Base-by-base conservation (phyloP, 352 stramenopile genomes). In the Pythium insidiosum region DNA sequence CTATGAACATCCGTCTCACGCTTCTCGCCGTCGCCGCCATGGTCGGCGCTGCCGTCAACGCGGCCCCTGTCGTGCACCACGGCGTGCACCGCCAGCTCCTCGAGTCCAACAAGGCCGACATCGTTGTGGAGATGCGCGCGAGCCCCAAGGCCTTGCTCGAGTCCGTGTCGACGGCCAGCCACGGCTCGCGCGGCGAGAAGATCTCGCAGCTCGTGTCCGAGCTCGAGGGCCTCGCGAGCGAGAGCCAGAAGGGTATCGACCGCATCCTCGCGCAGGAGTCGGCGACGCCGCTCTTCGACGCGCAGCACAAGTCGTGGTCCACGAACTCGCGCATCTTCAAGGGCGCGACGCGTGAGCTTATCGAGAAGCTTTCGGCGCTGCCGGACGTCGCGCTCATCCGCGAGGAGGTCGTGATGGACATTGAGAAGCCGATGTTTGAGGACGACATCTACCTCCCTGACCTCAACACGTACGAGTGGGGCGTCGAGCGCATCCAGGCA, bases 391-490 rank as follows among this genome's bases (percentile, higher is more conserved):
- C 40, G 9, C n/a, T 46, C 5, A 55, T 68, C n/a, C 44, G 38
- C 20, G 41, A 51, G 33, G 40, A 66, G 28, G 23, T 45, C 25
- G 16, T n/a, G 34, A 39, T 39, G 12, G 11, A 39, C 6, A 6
- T 20, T 6, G 12, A 21, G 34, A 20, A 21, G 34, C 34, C 6
- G 6, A 19, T 11, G 34, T 6, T 11, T 6, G 6, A 11, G 34
- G 34, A 39, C 34, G 33, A 15, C 5, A 22, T 15, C 20, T 44
- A 50, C 4, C 16, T 43, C 22, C 19, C 23, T n/a, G 30, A 45
- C 21, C 12, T 46, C n/a, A 45, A 45, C 36, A 38, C 23, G 23
- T 39, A 43, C 15, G 44, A 68, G 39, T 70, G 61, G 61, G 58
- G 58, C 12, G 37, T 62, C 16, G 18, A 37, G 18, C 43, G 46